Base-by-base conservation (phyloP, 2,329 filamentous ascomycete species). In the Penicillium thymicola region DNA sequence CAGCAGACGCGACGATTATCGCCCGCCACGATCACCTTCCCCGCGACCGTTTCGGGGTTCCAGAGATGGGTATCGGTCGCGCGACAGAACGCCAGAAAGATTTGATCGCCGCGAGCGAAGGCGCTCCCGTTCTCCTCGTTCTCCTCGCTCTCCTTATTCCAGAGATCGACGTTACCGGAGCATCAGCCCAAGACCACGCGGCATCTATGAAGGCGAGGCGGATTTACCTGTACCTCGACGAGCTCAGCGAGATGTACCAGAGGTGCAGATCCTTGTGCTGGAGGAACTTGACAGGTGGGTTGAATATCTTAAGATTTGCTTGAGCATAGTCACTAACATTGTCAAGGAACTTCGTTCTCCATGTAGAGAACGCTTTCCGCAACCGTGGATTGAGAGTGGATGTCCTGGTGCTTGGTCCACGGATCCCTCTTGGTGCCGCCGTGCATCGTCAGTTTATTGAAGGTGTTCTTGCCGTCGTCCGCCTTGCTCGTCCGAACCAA, bases 381-480 rank as follows among this genome's bases (percentile, higher is more conserved):
- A 81, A 83, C 34, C 86, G 87, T 53, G 86, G 86, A 2, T 78
- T 97, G 37, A 87, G 84, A 58, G 87, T 88, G 14, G 89, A 95
- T 66, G 86, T 92, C 21, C 87, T 96, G 75, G 88, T 89, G 64
- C 79, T 97, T 44, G 88, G 87, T 54, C 86, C 90, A 30, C 85
- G 89, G 23, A 85, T 95, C 44, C 84, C 89, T 18, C 86, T 92
- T 59, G 85, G 88, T 36, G 84, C 88, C 5, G 86, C 96, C n/a
- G 85, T 97, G 51, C 87, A 90, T 63, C 83, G 89, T 51, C 91
- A 96, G 70, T 89, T 95, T 37, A 78, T 92, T 11, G 92, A 97
- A 72, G 93, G 94, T 18, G 93, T 97, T 1, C 83, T 90, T 50
- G 93, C 89, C 9, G 89, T 97, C 14, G 86, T 90, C 5, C 88